Evolutionary conservation across 176 grass and related monocot genomes (phyloP).

Genomic region (Echinochloa phyllopogon): DNA sequence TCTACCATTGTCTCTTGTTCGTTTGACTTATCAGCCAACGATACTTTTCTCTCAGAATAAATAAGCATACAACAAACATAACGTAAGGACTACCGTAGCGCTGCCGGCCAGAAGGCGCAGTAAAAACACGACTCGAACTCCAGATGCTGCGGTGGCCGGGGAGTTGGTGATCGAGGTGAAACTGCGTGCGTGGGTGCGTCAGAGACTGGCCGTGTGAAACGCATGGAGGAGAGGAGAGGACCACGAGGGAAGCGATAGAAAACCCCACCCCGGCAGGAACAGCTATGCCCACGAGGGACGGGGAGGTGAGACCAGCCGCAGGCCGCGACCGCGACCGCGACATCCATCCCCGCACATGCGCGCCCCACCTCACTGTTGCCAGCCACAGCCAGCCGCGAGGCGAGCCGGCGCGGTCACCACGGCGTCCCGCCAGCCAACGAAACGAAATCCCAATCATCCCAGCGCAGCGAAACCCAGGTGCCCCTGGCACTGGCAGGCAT

Average conservation of each 20-base stretch:
- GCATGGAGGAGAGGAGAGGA: background rate
- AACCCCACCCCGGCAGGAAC: background rate
- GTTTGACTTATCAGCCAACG: no score
- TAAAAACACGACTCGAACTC: no score
- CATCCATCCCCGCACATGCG: background rate
- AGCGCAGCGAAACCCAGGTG: background rate
- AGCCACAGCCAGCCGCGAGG: background rate
- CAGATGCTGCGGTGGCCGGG: background rate
- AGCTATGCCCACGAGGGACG: background rate
- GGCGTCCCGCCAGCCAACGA: background rate
- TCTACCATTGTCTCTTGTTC: no score
- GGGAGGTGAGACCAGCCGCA: background rate
- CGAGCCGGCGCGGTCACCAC: background rate
- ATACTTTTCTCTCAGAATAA: no score
- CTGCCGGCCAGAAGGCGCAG: no score
- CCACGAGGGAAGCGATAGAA: background rate
- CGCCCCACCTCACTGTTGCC: background rate
- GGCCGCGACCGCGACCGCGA: background rate
- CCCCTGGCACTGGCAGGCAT: no score
- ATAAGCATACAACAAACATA: no score
- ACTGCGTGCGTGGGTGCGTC: background rate
- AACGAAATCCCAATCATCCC: constrained; percentile 8
- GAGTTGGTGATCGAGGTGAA: background rate
- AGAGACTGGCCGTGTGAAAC: background rate
- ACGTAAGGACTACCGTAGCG: no score